Conservation (phyloP, 2,329 filamentous ascomycete genomes). For the Penicillium digitatum region DNA sequence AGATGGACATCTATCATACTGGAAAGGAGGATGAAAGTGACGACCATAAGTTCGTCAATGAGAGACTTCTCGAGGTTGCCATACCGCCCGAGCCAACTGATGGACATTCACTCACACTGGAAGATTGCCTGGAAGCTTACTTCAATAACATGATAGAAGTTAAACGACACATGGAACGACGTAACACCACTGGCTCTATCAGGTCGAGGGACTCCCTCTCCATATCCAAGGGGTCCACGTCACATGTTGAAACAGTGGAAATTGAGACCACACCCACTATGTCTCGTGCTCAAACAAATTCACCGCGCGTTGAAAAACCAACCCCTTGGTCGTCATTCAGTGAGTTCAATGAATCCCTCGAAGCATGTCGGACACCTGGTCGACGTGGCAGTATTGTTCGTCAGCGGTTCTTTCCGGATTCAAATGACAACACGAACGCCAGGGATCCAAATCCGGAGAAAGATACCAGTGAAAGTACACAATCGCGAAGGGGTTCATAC, state of each 20-base stretch:
- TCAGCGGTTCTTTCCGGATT: constrained; percentile 42
- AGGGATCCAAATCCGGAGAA: constrained; percentile 25
- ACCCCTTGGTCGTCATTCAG: constrained; percentile 28
- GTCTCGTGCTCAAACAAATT: constrained; percentile 29
- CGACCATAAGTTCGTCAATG: constrained; percentile 92
- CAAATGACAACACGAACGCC: constrained; percentile 38
- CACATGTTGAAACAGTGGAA: constrained; percentile 45
- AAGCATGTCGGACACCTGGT: constrained; percentile 18
- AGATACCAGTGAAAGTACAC: constrained; percentile 23
- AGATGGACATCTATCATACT: constrained; percentile 91
- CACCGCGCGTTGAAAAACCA: constrained; percentile 20
- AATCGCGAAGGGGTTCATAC: constrained; percentile 41
- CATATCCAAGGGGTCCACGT: constrained; percentile 33
- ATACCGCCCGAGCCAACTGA: constrained; percentile 70
- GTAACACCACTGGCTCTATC: constrained; percentile 53
- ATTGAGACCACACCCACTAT: constrained; percentile 37
- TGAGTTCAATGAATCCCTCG: constrained; percentile 24
- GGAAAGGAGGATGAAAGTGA: constrained; percentile 77
- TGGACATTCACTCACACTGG: constrained; percentile 69
- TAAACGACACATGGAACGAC: constrained; percentile 65
- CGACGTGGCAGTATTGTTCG: constrained; percentile 44
- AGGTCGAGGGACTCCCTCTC: constrained; percentile 34
- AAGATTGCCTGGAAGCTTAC: constrained; percentile 88
- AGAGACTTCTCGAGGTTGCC: constrained; percentile 82
- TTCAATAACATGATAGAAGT: constrained; percentile 95